Conservation (phyloP, 1,284 basidiomycete genomes). For the Cryptococcus maquisensis region DNA sequence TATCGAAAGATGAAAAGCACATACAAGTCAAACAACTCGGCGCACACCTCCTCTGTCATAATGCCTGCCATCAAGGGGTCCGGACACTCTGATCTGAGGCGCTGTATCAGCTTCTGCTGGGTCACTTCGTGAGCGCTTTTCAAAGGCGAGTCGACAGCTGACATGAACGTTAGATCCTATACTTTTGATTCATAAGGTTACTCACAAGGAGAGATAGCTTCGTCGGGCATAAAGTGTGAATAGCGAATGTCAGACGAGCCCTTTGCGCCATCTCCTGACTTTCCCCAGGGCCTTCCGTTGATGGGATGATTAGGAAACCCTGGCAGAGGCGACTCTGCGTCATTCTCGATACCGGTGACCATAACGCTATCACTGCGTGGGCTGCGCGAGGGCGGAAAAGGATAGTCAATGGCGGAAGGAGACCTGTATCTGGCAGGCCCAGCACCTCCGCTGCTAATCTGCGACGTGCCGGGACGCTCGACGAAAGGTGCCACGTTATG, state of each 20-base stretch:
- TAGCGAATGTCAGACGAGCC: slow-evolving; percentile 16
- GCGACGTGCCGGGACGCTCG: neutral
- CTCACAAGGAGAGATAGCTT: slow-evolving; percentile 27
- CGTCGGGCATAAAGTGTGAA: slow-evolving; percentile 27
- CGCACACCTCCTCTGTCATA: slow-evolving; percentile 27
- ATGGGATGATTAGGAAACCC: neutral
- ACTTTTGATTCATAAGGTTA: neutral
- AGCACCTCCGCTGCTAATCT: neutral
- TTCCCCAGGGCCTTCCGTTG: neutral
- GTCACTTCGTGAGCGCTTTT: neutral
- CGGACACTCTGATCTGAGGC: slow-evolving; percentile 16
- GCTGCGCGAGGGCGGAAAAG: neutral
- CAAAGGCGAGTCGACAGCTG: neutral
- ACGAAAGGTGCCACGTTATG: neutral
- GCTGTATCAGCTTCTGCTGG: slow-evolving; percentile 1
- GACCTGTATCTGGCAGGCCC: neutral
- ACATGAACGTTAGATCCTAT: neutral
- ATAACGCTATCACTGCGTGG: neutral
- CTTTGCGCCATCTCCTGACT: neutral
- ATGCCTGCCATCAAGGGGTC: slow-evolving; percentile 39
- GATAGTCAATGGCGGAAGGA: neutral
- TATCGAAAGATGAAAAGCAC: slow-evolving; percentile 1
- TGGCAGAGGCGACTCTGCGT: neutral
- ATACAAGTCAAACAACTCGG: slow-evolving; percentile 40
- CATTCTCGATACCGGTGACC: neutral